These are phyloP conservation scores for Xylaria bambusicola DNA, from an alignment of 495 filamentous ascomycete genomes.

Conservation along the genomic window DNA sequence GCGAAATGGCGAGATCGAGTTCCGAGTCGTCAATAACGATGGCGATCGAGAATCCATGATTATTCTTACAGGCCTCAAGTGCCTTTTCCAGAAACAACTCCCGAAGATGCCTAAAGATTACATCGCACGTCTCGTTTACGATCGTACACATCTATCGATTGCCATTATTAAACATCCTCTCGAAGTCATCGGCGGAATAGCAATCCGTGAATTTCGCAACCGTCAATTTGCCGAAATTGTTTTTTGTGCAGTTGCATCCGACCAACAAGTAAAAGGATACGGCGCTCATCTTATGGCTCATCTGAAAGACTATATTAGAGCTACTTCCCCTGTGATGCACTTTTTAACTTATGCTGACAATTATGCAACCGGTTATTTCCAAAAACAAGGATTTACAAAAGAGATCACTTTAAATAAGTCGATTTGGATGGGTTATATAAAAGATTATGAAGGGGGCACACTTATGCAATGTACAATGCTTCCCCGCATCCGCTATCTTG, in stretches of 20 bases:
- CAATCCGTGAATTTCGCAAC: conserved; percentile 73
- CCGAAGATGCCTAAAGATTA: conserved; percentile 87
- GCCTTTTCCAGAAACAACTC: conserved; percentile 80
- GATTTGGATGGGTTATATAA: conserved; percentile 85
- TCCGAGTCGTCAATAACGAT: conserved; percentile 80
- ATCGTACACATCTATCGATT: conserved; percentile 77
- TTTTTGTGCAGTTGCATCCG: conserved; percentile 78
- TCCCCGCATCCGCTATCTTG: conserved; percentile 73
- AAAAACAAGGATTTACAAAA: conserved; percentile 83
- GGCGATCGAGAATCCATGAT: conserved; percentile 68
- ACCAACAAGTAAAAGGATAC: conserved; percentile 82
- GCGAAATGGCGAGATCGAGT: conserved; percentile 75
- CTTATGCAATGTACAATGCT: conserved; percentile 87
- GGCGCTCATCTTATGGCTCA: conserved; percentile 82
- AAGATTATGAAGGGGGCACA: conserved; percentile 81
- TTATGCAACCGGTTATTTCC: conserved; percentile 82
- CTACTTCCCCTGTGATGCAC: conserved; percentile 77
- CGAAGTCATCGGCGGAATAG: conserved; percentile 75
- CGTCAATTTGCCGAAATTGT: conserved; percentile 82
- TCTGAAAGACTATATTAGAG: conserved; percentile 80
- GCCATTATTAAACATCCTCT: conserved; percentile 79
- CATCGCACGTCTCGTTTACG: conserved; percentile 76
- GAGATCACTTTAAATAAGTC: conserved; percentile 75
- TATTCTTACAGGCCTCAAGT: conserved; percentile 75
- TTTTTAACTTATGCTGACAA: conserved; percentile 84